Evolutionary conservation across 1,284 basidiomycete genomes (phyloP).

Genomic region (Mycocalia duriaeana): DNA sequence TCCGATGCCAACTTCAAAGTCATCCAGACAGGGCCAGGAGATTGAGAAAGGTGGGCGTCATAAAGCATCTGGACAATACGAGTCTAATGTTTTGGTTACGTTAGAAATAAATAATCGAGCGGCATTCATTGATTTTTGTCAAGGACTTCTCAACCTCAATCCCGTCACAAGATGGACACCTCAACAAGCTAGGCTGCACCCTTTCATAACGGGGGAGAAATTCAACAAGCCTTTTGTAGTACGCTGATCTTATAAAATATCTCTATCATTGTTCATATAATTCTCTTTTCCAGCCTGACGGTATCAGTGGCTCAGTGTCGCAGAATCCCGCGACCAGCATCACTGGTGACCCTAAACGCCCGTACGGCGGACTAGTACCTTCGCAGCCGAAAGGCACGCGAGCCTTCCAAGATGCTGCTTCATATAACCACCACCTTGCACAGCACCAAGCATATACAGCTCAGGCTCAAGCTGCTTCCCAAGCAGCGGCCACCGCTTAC

Average conservation of each 20-base stretch:
- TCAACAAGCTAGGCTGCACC: conserved; percentile 92
- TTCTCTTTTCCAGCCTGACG: conserved; percentile 41
- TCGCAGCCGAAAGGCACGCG: conserved; percentile 75
- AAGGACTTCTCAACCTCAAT: conserved; percentile 90
- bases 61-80: too few species aligned
- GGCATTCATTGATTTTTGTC: conserved; percentile 97
- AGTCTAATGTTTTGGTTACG: too few species aligned
- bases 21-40: conserved; percentile 78
- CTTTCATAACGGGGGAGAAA: conserved; percentile 97
- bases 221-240: conserved; percentile 86
- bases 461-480: conserved; percentile 66
- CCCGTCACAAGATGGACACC: conserved; percentile 96
- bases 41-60: conserved; percentile 92
- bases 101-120: conserved; percentile 89
- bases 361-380: conserved; percentile 90
- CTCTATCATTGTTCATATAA: conserved; percentile 8
- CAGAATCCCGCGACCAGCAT: conserved; percentile 29
- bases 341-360: conserved; percentile 71
- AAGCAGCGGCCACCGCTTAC: conserved; percentile 63
- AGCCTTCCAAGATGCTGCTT: conserved; percentile 87
- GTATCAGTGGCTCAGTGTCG: conserved; percentile 30
- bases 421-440: conserved; percentile 90
- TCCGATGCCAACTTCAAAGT: conserved; percentile 78
- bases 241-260: conserved; percentile 28
- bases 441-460: conserved; percentile 93